Percentiles rank a stretch among this genome's conserved stretches.
These are phyloP conservation scores for Lepiota subincarnata DNA, from an alignment of 768 basidiomycete genomes.

Conservation along the genomic window DNA sequence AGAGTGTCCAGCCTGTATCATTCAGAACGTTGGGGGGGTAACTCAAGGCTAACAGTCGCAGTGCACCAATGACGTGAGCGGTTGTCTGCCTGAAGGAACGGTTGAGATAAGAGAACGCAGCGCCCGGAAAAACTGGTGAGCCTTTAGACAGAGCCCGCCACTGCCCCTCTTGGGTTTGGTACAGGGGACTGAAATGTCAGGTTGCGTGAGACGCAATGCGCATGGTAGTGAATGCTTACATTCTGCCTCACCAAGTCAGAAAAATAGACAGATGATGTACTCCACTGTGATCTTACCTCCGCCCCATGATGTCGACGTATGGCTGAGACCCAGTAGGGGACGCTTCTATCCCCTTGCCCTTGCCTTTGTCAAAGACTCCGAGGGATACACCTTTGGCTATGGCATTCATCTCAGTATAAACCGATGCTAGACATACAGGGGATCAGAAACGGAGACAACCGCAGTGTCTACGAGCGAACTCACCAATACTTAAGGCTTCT, in stretches of 20 bases:
- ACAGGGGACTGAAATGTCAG: slow-evolving; percentile 61
- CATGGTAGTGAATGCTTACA: slow-evolving; percentile 15
- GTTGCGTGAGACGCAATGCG: neutral
- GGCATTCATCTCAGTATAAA: slow-evolving; percentile 92
- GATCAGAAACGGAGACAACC: neutral
- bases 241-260: slow-evolving; percentile 11
- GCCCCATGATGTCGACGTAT: slow-evolving; percentile 82
- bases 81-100: slow-evolving; percentile 77
- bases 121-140: slow-evolving; percentile 61
- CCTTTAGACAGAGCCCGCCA: slow-evolving; percentile 84
- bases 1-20: slow-evolving; percentile 68
- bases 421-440: slow-evolving; percentile 59
- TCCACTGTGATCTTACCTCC: slow-evolving; percentile 20
- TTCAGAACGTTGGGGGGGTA: slow-evolving; percentile 59
- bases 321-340: slow-evolving; percentile 62
- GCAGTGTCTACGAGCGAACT: neutral
- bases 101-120: slow-evolving; percentile 83
- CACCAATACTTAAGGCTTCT: slow-evolving; percentile 91
- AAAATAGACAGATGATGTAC: neutral
- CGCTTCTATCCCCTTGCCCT: slow-evolving; percentile 53
- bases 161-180: slow-evolving; percentile 58
- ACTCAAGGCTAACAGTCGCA: slow-evolving; percentile 63
- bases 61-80: slow-evolving; percentile 71
- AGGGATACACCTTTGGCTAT: slow-evolving; percentile 79
- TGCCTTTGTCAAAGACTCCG: slow-evolving; percentile 63